phyloP scores from a whole-genome alignment of 495 filamentous ascomycete species.

The Cairneyella variabilis region DNA sequence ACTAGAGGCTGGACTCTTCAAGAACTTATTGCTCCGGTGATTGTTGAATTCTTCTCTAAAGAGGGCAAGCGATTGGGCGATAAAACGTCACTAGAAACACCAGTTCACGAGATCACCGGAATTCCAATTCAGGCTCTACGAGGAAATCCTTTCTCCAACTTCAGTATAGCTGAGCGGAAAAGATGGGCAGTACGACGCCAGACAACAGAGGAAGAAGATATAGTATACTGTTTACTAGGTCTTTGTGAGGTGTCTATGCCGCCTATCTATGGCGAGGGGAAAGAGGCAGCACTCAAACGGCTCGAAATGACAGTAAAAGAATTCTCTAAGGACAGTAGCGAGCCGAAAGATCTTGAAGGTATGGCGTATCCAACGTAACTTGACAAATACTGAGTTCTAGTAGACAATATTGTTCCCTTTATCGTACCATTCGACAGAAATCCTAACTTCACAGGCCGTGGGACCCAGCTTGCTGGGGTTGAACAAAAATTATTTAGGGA shows the following conservation, averaged over 20 bases:
- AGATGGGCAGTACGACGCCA: not conserved
- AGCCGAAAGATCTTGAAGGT: not conserved
- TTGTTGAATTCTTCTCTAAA: not conserved
- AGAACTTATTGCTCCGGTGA: not conserved
- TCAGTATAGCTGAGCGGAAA: not conserved
- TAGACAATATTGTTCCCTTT: not conserved
- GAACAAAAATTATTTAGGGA: not conserved
- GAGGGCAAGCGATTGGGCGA: not conserved
- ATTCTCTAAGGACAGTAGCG: not conserved
- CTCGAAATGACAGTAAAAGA: not conserved
- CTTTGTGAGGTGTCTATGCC: not conserved
- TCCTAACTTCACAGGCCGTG: constrained; percentile 7
- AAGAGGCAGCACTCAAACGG: not conserved
- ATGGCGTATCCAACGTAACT: not conserved
- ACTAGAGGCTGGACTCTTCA: not conserved
- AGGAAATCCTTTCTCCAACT: not conserved
- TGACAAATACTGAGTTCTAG: not conserved
- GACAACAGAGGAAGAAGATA: not conserved
- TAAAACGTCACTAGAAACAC: not conserved
- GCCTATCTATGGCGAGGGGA: not conserved
- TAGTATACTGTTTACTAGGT: not conserved
- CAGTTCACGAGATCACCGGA: not conserved
- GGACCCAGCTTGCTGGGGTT: not conserved
- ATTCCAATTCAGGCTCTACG: not conserved
- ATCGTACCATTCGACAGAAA: constrained; percentile 13